Conservation (phyloP, 2,329 filamentous ascomycete genomes). For the Clonostachys sp. region DNA sequence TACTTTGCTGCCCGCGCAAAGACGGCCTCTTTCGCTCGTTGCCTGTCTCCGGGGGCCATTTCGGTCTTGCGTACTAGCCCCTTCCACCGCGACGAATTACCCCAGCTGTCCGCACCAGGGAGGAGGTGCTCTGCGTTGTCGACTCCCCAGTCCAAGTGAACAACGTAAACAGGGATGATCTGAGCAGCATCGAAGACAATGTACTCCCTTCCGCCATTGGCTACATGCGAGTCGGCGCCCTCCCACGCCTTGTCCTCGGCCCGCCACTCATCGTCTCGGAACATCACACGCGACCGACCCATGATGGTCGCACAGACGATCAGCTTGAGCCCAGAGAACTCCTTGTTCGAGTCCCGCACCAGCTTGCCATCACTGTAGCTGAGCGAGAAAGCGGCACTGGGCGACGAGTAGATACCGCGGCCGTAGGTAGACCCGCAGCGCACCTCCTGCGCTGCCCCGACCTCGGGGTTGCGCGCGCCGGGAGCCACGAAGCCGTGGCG, state of each 20-base stretch:
- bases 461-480: conserved; percentile 4
- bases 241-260: conserved; percentile 13
- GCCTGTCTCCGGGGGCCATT: conserved; percentile 22
- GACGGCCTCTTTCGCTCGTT: conserved; percentile 26
- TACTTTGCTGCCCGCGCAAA: conserved; percentile 36
- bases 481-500: conserved; percentile 35
- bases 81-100: neutral
- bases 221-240: conserved; percentile 29
- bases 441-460: neutral
- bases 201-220: conserved; percentile 29
- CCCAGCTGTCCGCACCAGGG: neutral
- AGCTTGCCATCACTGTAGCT: conserved; percentile 16
- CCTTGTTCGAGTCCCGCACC: conserved; percentile 7
- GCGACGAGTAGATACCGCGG: conserved; percentile 37
- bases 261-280: conserved; percentile 17
- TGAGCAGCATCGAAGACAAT: conserved; percentile 34
- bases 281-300: conserved; percentile 27
- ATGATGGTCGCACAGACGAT: conserved; percentile 40
- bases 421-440: conserved; percentile 29
- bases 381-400: conserved; percentile 28
- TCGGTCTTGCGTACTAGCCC: neutral
- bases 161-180: conserved; percentile 38
- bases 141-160: conserved; percentile 34
- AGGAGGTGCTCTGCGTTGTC: conserved; percentile 16
- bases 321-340: conserved; percentile 31